Base-by-base conservation (phyloP, 768 basidiomycete species). In the Cystofilobasidium bisporidii region DNA sequence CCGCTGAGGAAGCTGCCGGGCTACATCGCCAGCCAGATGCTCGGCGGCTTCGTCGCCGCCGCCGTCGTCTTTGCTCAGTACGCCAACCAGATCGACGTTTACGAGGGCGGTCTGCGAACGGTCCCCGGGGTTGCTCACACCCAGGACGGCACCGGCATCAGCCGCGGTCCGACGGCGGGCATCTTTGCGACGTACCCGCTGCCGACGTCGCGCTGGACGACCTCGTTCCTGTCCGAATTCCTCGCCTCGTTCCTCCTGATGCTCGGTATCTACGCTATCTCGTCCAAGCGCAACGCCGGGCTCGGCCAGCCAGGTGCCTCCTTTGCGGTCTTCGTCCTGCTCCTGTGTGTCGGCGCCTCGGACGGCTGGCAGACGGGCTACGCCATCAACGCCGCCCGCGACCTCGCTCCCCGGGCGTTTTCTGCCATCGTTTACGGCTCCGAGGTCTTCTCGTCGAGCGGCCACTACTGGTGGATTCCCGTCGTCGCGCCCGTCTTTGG, bases 131-230 rank as follows among this genome's bases (percentile, higher is more conserved):
- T 41, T 10, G 40, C 9, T 10, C 53, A 32, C 26, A 56, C 28
- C 12, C 53, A 56, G 53, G 11, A 3, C 6, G 47, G 47, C 22
- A 30, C 53, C 5, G 53, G 53, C 30, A 11, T 15, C 53, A 56
- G 55, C 4, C n/a, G 40, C 11, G 67, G 67, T 5, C 62, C 62
- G 12, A 69, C 68, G 1, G 63, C 63, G 12, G 68, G 68, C 6
- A 69, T 69, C n/a, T 69, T 69, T 22, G 43, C 43, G 43, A 32
- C 61, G 58, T 69, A 69, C 26, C 68, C 68, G 10, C 58, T 69
- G 1, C 57, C 58, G 14, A 28, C 33, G 15, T 69, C 68, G 1
- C 36, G 32, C 28, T 15, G 30, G 24, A 18, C 36, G 18, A 48
- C 58, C 1, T 50, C 55, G 14, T 69, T 69, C 41, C 22, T 69